These are phyloP conservation scores for Globisporangium solare DNA, from an alignment of 352 stramenopile species.

Conservation along the genomic window DNA sequence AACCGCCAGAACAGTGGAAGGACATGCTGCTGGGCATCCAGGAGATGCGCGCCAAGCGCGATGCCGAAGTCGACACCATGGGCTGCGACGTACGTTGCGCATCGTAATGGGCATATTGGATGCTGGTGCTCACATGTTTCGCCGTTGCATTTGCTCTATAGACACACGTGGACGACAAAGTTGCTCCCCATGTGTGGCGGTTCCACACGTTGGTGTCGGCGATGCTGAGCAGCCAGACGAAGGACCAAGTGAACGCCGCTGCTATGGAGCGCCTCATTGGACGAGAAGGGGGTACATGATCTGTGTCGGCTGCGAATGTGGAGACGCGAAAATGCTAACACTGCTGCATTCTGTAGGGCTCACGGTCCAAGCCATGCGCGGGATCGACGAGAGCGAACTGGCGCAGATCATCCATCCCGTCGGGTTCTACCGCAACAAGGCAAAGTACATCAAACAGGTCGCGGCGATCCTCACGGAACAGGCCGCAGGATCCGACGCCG, in stretches of 20 bases:
- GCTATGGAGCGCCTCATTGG: slow-evolving; percentile 62
- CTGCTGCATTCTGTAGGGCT: slow-evolving; percentile 42
- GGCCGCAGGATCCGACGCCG: slow-evolving; percentile 17
- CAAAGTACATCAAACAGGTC: slow-evolving; percentile 91
- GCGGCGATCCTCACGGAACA: slow-evolving; percentile 40
- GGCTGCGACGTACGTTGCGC: slow-evolving; percentile 44
- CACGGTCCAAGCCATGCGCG: slow-evolving; percentile 84
- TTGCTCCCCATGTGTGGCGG: slow-evolving; percentile 42
- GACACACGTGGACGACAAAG: slow-evolving; percentile 37
- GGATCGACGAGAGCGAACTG: slow-evolving; percentile 78
- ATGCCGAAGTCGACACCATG: slow-evolving; percentile 69
- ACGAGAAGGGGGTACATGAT: slow-evolving; percentile 31
- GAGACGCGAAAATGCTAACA: not conserved
- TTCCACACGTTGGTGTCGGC: slow-evolving; percentile 95
- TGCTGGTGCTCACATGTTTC: not conserved
- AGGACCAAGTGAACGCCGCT: slow-evolving; percentile 89
- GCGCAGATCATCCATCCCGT: slow-evolving; percentile 89
- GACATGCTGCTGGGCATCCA: slow-evolving; percentile 56
- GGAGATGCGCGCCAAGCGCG: slow-evolving; percentile 55
- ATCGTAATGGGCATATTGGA: not conserved
- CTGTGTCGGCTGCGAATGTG: too few species aligned
- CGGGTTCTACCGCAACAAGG: slow-evolving; percentile 97
- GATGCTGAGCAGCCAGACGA: slow-evolving; percentile 97
- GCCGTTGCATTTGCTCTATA: slow-evolving; percentile 7
- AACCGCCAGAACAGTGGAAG: slow-evolving; percentile 41